phyloP scores from a whole-genome alignment of 306 rosid species.

The Chamaecrista fasciculata region DNA sequence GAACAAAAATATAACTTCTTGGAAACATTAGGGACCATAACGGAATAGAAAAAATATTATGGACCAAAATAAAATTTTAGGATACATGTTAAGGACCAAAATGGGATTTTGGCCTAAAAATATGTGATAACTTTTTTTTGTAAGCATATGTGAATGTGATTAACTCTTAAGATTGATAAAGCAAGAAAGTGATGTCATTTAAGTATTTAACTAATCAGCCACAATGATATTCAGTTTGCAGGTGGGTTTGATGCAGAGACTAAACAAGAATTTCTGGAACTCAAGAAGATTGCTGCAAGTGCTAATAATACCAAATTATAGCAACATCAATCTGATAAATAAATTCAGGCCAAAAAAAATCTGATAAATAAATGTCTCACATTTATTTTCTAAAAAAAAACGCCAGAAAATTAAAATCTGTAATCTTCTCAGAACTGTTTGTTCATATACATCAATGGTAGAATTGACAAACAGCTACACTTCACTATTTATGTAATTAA shows the following conservation, averaged over 20 bases:
- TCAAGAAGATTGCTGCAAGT: conserved; percentile 51
- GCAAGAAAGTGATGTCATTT: too few species aligned
- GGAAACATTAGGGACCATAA: too few species aligned
- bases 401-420: conserved; percentile 18
- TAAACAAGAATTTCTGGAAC: conserved; percentile 52
- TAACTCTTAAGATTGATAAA: too few species aligned
- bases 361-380: background rate
- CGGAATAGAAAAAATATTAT: too few species aligned
- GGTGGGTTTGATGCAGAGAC: conserved; percentile 83
- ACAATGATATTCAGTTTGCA: conserved; percentile 66
- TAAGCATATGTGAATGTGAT: too few species aligned
- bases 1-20: too few species aligned
- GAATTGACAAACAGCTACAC: conserved; percentile 26
- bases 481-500: conserved; percentile 26
- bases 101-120: too few species aligned
- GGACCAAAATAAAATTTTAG: too few species aligned
- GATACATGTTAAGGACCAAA: too few species aligned
- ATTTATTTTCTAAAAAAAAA: conserved; percentile 3
- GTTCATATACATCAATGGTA: conserved; percentile 16
- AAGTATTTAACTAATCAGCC: conserved; percentile 28
- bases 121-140: too few species aligned
- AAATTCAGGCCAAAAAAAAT: too few species aligned
- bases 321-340: too few species aligned
- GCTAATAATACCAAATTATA: conserved; percentile 30
- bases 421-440: conserved; percentile 16